Percentiles rank a stretch among this genome's conserved stretches.
These are phyloP conservation scores for Xerocomellus chrysenteron DNA, from an alignment of 768 basidiomycete species.

Conservation along the genomic window DNA sequence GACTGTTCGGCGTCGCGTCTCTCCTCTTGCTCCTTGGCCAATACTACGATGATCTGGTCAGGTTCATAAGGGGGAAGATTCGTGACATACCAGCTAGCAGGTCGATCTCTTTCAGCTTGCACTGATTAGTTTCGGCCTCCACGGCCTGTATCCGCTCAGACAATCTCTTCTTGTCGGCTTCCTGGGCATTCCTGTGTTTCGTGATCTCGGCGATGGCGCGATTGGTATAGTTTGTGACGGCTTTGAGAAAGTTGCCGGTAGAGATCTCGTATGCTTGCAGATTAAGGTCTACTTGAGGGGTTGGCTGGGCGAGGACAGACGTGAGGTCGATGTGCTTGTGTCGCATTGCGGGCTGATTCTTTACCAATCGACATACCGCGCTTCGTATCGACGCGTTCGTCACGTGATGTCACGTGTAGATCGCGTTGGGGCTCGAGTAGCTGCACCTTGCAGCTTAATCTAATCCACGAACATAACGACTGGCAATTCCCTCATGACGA, in stretches of 20 bases:
- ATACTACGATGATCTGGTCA: constrained; percentile 36
- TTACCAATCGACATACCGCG: not conserved
- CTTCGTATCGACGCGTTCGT: constrained; percentile 10
- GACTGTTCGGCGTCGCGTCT: constrained; percentile 66
- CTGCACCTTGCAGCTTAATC: not conserved
- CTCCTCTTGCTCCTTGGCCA: constrained; percentile 72
- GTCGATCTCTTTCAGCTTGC: constrained; percentile 77
- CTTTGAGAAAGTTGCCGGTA: constrained; percentile 69
- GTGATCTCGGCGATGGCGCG: constrained; percentile 69
- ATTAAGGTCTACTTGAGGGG: constrained; percentile 63
- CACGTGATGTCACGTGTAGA: constrained; percentile 24
- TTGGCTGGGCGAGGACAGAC: constrained; percentile 50
- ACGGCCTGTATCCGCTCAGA: constrained; percentile 59
- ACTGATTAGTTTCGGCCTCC: constrained; percentile 70
- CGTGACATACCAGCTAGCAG: constrained; percentile 65
- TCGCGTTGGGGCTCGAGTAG: not conserved
- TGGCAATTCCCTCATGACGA: constrained; percentile 10
- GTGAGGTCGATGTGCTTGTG: constrained; percentile 60
- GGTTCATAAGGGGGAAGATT: not conserved
- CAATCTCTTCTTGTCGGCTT: constrained; percentile 58
- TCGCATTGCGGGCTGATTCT: constrained; percentile 20
- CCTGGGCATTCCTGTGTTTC: constrained; percentile 61
- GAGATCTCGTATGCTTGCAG: constrained; percentile 62
- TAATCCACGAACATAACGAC: not conserved
- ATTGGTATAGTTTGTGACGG: constrained; percentile 70